Conservation (phyloP, 2,329 filamentous ascomycete genomes). For the Sporothrix schenckii region DNA sequence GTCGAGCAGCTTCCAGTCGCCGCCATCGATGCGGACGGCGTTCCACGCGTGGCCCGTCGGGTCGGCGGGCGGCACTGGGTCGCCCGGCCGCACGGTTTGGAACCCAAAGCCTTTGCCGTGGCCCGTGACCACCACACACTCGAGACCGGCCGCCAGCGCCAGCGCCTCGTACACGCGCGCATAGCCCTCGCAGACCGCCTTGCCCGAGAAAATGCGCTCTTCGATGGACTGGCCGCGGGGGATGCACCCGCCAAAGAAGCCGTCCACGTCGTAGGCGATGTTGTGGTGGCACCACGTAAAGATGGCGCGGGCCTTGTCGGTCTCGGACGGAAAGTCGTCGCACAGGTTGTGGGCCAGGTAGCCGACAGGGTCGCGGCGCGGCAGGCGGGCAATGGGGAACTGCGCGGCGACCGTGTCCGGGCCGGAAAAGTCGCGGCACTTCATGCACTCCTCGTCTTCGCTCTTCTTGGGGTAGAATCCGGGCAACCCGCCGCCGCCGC, state of each 20-base stretch:
- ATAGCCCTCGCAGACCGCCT: slow-evolving; percentile 91
- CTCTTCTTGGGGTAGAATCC: slow-evolving; percentile 27
- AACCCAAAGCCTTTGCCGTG: slow-evolving; percentile 88
- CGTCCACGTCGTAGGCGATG: slow-evolving; percentile 77
- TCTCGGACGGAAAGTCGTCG: slow-evolving; percentile 74
- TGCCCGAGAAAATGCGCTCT: slow-evolving; percentile 72
- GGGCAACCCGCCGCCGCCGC: slow-evolving; percentile 15
- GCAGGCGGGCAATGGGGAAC: slow-evolving; percentile 73
- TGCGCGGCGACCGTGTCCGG: slow-evolving; percentile 77
- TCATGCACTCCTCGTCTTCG: slow-evolving; percentile 61
- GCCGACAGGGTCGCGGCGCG: slow-evolving; percentile 64
- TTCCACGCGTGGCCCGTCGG: slow-evolving; percentile 85
- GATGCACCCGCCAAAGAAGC: slow-evolving; percentile 75
- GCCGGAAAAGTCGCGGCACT: slow-evolving; percentile 84
- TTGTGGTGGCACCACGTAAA: slow-evolving; percentile 98
- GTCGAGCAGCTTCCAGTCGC: slow-evolving; percentile 89
- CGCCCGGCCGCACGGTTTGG: slow-evolving; percentile 61
- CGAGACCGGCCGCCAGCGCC: slow-evolving; percentile 76
- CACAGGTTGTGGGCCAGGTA: slow-evolving; percentile 81
- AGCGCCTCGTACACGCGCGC: slow-evolving; percentile 79
- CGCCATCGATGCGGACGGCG: slow-evolving; percentile 81
- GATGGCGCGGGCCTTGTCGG: slow-evolving; percentile 89
- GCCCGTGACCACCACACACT: slow-evolving; percentile 72
- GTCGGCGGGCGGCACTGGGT: slow-evolving; percentile 65
- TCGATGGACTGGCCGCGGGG: slow-evolving; percentile 65